A percentile compares a stretch with the other conserved stretches of the same genome.
These are phyloP conservation scores for Phtheirospermum japonicum DNA, from an alignment of 257 asterid species.

Conservation along the genomic window DNA sequence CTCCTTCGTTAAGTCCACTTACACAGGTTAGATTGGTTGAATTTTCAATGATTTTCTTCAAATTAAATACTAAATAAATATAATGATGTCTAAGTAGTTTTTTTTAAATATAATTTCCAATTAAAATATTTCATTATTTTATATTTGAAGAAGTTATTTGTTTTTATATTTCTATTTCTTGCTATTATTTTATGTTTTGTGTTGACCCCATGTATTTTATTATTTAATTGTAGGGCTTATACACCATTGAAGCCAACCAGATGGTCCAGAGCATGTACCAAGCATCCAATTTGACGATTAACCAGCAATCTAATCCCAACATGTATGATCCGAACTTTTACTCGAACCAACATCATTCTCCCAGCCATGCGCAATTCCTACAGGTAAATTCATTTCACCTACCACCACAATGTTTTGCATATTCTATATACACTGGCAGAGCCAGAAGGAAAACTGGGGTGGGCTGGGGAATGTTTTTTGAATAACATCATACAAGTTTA, in stretches of 20 bases:
- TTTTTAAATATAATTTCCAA: not conserved
- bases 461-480: too few species aligned
- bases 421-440: not conserved
- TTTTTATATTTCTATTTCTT: not conserved
- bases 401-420: constrained; percentile 10
- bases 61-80: not conserved
- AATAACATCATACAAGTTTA: too few species aligned
- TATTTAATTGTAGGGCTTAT: constrained; percentile 44
- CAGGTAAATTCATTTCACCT: constrained; percentile 42
- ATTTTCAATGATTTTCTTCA: not conserved
- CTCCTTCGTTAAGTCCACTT: constrained; percentile 46
- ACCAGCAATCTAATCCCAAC: constrained; percentile 46
- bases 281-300: constrained; percentile 42
- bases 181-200: not conserved
- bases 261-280: constrained; percentile 50
- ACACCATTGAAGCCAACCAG: constrained; percentile 47
- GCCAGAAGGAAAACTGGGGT: too few species aligned
- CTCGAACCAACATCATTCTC: constrained; percentile 51
- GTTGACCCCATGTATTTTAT: constrained; percentile 23
- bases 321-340: constrained; percentile 45
- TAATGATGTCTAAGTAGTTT: not conserved
- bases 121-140: not conserved
- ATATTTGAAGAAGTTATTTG: not conserved
- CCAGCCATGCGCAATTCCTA: constrained; percentile 46
- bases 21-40: constrained; percentile 41